Evolutionary conservation across 1,284 basidiomycete genomes (phyloP).

Genomic region (Austroboletus rostrupii): DNA sequence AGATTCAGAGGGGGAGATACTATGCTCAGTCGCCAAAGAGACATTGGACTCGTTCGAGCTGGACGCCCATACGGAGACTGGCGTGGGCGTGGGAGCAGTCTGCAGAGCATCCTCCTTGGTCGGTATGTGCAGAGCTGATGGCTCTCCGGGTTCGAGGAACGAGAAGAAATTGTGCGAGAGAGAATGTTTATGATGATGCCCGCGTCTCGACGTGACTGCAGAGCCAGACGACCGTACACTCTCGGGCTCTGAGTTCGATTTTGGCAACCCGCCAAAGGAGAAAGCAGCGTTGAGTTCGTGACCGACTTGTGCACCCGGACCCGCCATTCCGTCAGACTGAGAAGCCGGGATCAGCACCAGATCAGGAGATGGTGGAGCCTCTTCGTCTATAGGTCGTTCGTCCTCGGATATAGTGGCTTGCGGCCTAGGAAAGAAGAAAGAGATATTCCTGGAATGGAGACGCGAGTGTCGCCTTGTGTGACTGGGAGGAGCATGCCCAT

Average conservation of each 20-base stretch:
- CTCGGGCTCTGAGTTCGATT: slow-evolving; percentile 25
- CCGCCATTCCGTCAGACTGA: slow-evolving; percentile 21
- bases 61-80: slow-evolving; percentile 21
- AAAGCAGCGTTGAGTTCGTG: slow-evolving; percentile 23
- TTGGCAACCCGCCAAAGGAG: slow-evolving; percentile 29
- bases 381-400: slow-evolving; percentile 41
- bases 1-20: slow-evolving; percentile 21
- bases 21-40: slow-evolving; percentile 3
- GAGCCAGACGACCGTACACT: slow-evolving; percentile 5
- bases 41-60: slow-evolving; percentile 10
- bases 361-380: slow-evolving; percentile 39
- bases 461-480: slow-evolving; percentile 61
- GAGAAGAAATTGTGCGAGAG: slow-evolving; percentile 93
- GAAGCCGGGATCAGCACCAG: slow-evolving; percentile 23
- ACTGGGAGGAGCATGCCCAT: slow-evolving; percentile 16
- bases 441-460: slow-evolving; percentile 87
- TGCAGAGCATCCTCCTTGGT: slow-evolving; percentile 8
- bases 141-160: slow-evolving; percentile 64
- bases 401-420: slow-evolving; percentile 65
- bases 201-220: slow-evolving; percentile 43
- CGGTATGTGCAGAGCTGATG: slow-evolving; percentile 3
- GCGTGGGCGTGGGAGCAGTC: slow-evolving; percentile 24
- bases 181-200: slow-evolving; percentile 92
- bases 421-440: slow-evolving; percentile 82
- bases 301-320: not conserved